A percentile compares a stretch with the other conserved stretches of the same genome.
These are phyloP conservation scores for Alisma plantagoaquatica DNA, from an alignment of 106 monocot species.

Conservation along the genomic window DNA sequence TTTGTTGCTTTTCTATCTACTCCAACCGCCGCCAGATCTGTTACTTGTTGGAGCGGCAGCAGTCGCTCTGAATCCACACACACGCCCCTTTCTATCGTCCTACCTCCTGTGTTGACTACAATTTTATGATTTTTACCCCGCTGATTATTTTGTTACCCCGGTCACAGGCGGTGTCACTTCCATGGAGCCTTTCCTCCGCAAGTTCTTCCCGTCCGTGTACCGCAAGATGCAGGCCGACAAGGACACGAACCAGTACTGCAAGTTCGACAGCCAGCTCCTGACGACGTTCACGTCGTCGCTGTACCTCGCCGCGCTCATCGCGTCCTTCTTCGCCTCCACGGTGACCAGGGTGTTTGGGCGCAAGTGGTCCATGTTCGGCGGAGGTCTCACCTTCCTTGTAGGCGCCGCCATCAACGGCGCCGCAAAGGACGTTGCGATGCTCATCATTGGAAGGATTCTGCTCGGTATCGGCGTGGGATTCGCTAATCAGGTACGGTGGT, in stretches of 20 bases:
- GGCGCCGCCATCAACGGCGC: constrained; percentile 25
- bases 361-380: constrained; percentile 22
- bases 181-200: constrained; percentile 16
- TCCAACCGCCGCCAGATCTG: no score
- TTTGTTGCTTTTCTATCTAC: no score
- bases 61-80: no score
- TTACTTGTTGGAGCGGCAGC: no score
- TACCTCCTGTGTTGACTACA: no score
- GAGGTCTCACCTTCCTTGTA: constrained; percentile 20
- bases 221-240: constrained; percentile 13
- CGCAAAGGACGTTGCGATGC: constrained; percentile 24
- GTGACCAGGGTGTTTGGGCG: constrained; percentile 23
- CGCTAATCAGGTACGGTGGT: constrained; percentile 18
- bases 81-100: no score
- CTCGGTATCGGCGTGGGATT: constrained; percentile 29
- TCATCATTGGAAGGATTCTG: constrained; percentile 27
- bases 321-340: constrained; percentile 25
- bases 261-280: constrained; percentile 30
- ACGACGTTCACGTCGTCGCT: constrained; percentile 35
- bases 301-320: constrained; percentile 29
- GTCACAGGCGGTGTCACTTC: constrained; percentile 21
- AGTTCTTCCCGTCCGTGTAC: constrained; percentile 26
- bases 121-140: no score
- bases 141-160: no score
- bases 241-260: constrained; percentile 27